A percentile compares a stretch with the other conserved stretches of the same genome.
These are phyloP conservation scores for Avena eriantha DNA, from an alignment of 176 grass and related monocot genomes.

Conservation along the genomic window DNA sequence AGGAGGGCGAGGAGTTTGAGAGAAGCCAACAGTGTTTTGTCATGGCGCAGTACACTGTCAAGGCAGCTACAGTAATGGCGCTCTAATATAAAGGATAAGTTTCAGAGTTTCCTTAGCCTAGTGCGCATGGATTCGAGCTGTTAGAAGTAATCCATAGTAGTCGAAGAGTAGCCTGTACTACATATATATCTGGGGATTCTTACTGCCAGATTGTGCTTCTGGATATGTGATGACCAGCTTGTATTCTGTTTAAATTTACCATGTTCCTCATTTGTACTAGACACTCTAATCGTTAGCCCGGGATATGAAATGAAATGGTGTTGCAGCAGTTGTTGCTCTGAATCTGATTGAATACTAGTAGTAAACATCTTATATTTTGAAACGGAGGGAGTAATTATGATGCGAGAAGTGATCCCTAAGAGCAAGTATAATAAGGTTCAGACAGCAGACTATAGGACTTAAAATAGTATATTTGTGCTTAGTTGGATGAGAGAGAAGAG, in stretches of 20 bases:
- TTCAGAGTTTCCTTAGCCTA: slow-evolving; percentile 53
- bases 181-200: slow-evolving; percentile 42
- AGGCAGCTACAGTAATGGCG: slow-evolving; percentile 57
- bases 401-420: background rate
- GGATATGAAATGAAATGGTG: slow-evolving; percentile 45
- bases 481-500: too few relatives aligned
- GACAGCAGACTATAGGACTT: too few relatives aligned
- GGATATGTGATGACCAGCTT: slow-evolving; percentile 46
- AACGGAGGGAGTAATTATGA: background rate
- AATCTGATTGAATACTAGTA: background rate
- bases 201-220: slow-evolving; percentile 48
- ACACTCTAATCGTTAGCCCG: slow-evolving; percentile 31
- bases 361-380: too few relatives aligned
- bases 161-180: slow-evolving; percentile 45
- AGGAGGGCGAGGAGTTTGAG: slow-evolving; percentile 96
- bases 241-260: slow-evolving; percentile 56
- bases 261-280: slow-evolving; percentile 45
- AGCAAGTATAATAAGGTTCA: too few relatives aligned
- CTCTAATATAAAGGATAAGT: slow-evolving; percentile 53
- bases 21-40: slow-evolving; percentile 68
- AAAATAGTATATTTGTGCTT: too few relatives aligned
- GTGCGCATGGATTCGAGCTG: slow-evolving; percentile 41
- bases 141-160: slow-evolving; percentile 51
- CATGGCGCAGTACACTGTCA: slow-evolving; percentile 80
- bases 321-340: slow-evolving; percentile 1